Conservation (phyloP, 2,329 filamentous ascomycete species). For the Rutstroemia sp. region DNA sequence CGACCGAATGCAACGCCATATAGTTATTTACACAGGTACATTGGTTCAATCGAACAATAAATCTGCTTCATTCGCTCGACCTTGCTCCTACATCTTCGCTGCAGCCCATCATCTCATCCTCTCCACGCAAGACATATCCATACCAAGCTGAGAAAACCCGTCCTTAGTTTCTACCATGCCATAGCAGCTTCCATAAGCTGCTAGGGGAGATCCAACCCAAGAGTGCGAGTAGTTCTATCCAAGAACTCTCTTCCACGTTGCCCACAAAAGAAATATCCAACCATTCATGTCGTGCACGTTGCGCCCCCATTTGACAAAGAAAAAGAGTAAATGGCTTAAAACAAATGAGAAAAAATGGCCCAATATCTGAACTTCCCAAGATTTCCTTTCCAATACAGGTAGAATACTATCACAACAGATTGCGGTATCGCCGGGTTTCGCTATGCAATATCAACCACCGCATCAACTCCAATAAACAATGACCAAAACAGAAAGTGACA, state of each 20-base stretch:
- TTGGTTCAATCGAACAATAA: neutral
- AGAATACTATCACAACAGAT: conserved; percentile 2
- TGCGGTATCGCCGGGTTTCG: conserved; percentile 4
- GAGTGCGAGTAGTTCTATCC: conserved; percentile 2
- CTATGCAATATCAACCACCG: conserved; percentile 4
- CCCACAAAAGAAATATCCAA: conserved; percentile 2
- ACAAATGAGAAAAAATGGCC: conserved; percentile 1
- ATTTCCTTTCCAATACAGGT: conserved; percentile 9
- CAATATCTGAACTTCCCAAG: neutral
- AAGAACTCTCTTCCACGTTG: conserved; percentile 7
- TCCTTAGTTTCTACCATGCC: neutral
- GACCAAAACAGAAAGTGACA: conserved; percentile 3
- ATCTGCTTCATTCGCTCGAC: conserved; percentile 1
- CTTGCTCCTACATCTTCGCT: neutral
- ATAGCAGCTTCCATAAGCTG: conserved; percentile 4
- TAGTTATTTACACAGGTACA: too few species aligned
- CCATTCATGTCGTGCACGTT: conserved; percentile 6
- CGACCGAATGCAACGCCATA: too few species aligned
- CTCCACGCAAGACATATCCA: conserved; percentile 2
- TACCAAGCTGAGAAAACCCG: neutral
- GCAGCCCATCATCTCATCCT: neutral
- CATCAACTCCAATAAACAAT: conserved; percentile 7
- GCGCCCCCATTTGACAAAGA: conserved; percentile 5
- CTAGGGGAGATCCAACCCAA: conserved; percentile 2
- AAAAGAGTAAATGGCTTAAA: conserved; percentile 1